These are phyloP conservation scores for Cornus florida DNA, from an alignment of 148 eudicot species.

Conservation along the genomic window DNA sequence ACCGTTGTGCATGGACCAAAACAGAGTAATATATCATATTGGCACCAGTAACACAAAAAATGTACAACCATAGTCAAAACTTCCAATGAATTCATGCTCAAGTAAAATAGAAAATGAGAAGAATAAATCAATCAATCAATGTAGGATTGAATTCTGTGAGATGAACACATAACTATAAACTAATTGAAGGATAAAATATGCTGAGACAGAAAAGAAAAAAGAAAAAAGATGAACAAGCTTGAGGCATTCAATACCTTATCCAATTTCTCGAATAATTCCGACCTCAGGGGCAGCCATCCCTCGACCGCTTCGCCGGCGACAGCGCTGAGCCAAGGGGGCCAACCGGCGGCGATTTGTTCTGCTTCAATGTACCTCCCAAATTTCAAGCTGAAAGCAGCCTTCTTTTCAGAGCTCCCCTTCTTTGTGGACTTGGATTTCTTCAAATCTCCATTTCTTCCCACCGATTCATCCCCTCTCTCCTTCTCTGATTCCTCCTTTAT, in stretches of 20 bases:
- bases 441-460: neutral
- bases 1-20: neutral
- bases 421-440: constrained; percentile 15
- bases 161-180: neutral
- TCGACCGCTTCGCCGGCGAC: constrained; percentile 70
- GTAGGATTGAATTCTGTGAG: neutral
- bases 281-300: constrained; percentile 69
- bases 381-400: constrained; percentile 41
- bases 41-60: neutral
- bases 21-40: neutral
- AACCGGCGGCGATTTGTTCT: constrained; percentile 63
- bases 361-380: constrained; percentile 53
- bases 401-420: constrained; percentile 20
- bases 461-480: constrained; percentile 25
- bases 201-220: neutral
- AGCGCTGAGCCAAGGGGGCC: constrained; percentile 73
- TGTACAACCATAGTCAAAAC: neutral
- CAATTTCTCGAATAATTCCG: constrained; percentile 61
- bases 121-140: neutral
- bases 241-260: constrained; percentile 51
- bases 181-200: neutral
- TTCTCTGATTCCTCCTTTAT: constrained; percentile 39
- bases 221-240: neutral
- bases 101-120: neutral
- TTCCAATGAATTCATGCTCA: neutral